Conservation (phyloP, 176 grass and related monocot genomes). For the Oryza rufipogon region DNA sequence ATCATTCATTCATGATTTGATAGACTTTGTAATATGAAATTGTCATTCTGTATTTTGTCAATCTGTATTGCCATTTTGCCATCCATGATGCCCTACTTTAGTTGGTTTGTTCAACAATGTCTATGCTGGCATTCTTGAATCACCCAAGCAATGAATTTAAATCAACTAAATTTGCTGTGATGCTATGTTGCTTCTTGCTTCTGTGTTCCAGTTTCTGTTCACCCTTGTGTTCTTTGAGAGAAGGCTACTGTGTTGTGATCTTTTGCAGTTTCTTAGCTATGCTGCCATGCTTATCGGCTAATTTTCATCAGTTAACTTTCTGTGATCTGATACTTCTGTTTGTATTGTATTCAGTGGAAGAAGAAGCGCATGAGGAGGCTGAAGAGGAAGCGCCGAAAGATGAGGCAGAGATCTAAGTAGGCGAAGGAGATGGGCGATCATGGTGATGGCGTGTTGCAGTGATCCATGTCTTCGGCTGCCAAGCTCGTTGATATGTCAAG, state of each 20-base stretch:
- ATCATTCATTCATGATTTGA: too few relatives aligned
- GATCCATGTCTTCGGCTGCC: neutral
- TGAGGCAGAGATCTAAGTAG: constrained; percentile 98
- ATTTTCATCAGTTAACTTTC: too few relatives aligned
- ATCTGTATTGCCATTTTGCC: neutral
- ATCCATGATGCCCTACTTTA: neutral
- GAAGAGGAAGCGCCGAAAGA: constrained; percentile 99
- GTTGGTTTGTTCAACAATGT: neutral
- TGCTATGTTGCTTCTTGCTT: neutral
- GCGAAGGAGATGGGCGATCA: constrained; percentile 18
- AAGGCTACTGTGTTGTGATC: neutral
- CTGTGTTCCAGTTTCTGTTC: neutral
- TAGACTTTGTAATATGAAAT: too few relatives aligned
- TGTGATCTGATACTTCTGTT: neutral
- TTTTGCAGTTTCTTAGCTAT: neutral
- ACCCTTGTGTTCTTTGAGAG: neutral
- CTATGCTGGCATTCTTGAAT: too few relatives aligned
- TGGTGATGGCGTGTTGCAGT: neutral
- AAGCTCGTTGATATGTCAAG: neutral
- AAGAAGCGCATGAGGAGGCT: constrained; percentile 99
- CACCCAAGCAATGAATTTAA: too few relatives aligned
- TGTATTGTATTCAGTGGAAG: constrained; percentile 70
- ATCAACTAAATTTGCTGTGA: neutral
- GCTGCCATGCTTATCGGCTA: neutral
- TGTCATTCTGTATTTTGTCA: neutral